Evolutionary conservation across 768 basidiomycete genomes (phyloP).

Genomic region (Mycena venus): DNA sequence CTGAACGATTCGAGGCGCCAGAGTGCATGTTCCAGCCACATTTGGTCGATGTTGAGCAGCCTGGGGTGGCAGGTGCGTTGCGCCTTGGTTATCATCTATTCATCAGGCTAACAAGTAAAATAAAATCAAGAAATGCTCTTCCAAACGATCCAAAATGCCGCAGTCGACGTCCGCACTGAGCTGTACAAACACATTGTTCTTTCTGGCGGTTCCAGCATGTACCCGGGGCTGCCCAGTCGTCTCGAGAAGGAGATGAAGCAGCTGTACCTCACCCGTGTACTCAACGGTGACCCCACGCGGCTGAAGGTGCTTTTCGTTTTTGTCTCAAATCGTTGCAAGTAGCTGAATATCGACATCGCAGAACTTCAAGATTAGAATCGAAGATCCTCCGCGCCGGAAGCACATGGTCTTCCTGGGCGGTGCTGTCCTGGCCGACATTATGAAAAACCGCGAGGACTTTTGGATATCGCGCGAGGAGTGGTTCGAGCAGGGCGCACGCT

Average conservation of each 20-base stretch:
- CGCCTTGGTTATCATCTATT: background rate
- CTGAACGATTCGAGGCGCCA: slow-evolving; percentile 98
- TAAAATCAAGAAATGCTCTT: slow-evolving; percentile 87
- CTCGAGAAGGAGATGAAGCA: slow-evolving; percentile 99
- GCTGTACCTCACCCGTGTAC: slow-evolving; percentile 92
- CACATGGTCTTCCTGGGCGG: slow-evolving; percentile 99
- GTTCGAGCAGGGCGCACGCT: slow-evolving; percentile 88
- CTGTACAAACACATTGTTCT: slow-evolving; percentile 98
- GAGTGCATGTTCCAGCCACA: slow-evolving; percentile 99
- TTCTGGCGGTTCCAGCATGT: slow-evolving; percentile 98
- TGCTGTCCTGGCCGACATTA: slow-evolving; percentile 98
- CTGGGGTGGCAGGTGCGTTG: slow-evolving; percentile 90
- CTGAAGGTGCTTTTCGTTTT: slow-evolving; percentile 76
- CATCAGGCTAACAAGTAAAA: background rate
- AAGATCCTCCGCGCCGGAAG: slow-evolving; percentile 97
- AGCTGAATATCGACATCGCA: slow-evolving; percentile 47
- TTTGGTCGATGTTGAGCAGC: slow-evolving; percentile 96
- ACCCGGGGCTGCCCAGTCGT: slow-evolving; percentile 95
- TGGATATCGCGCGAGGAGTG: slow-evolving; percentile 97
- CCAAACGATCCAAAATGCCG: slow-evolving; percentile 93
- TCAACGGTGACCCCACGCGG: slow-evolving; percentile 85
- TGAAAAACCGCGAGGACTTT: slow-evolving; percentile 95
- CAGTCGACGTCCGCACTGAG: slow-evolving; percentile 90
- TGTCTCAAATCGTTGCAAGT: background rate
- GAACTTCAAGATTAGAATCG: slow-evolving; percentile 99